Percentiles rank a stretch among this genome's conserved stretches.
Conservation (phyloP, 2,329 filamentous ascomycete species). For the Acrocalymma vagum region DNA sequence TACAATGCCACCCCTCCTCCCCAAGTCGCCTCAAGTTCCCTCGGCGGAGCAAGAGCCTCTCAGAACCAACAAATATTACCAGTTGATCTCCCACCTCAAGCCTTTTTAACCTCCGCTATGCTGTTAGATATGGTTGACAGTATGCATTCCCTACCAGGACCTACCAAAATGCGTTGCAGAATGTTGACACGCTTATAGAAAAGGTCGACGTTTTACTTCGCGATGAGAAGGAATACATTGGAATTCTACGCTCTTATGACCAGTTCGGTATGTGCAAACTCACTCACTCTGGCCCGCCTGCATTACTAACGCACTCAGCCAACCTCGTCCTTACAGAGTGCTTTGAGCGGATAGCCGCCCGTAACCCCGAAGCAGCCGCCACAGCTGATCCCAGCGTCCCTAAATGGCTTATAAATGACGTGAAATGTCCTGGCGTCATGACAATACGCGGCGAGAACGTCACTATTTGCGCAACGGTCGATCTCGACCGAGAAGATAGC, state of each 20-base stretch:
- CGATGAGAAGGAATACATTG: constrained; percentile 92
- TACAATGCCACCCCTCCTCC: constrained; percentile 55
- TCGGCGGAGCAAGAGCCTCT: constrained; percentile 36
- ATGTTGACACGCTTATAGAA: constrained; percentile 64
- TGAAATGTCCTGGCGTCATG: constrained; percentile 85
- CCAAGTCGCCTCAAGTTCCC: constrained; percentile 54
- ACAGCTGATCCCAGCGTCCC: constrained; percentile 29
- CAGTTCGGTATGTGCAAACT: constrained; percentile 77
- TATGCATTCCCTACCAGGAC: constrained; percentile 49
- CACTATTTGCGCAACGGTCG: constrained; percentile 93
- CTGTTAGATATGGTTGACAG: constrained; percentile 96
- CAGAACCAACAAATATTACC: constrained; percentile 37
- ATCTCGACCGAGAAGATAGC: constrained; percentile 94
- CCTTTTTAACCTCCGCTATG: constrained; percentile 98
- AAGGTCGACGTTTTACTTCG: constrained; percentile 92
- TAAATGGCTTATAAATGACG: constrained; percentile 78
- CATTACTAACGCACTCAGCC: constrained; percentile 62
- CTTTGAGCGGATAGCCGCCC: constrained; percentile 83
- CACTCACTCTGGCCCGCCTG: no score
- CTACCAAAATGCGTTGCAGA: constrained; percentile 5
- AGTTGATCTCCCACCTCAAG: constrained; percentile 78
- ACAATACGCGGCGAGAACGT: constrained; percentile 97
- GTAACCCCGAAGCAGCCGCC: constrained; percentile 50
- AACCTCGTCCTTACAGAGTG: constrained; percentile 96
- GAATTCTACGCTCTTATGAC: constrained; percentile 94